Base-by-base conservation (phyloP, 768 basidiomycete species). In the Suillus bovinus region DNA sequence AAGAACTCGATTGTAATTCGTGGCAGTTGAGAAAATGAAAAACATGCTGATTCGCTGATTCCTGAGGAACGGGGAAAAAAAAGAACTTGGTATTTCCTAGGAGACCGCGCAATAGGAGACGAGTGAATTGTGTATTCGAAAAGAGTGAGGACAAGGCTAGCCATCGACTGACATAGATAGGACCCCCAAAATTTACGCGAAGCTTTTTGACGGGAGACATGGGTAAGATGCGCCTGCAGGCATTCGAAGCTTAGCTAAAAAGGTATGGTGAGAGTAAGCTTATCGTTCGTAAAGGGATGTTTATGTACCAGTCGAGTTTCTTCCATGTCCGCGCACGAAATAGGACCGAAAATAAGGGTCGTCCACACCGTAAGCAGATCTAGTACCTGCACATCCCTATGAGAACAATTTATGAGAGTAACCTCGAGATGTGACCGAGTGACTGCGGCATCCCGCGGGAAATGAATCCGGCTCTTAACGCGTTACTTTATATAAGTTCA, bases 161-260 rank as follows among this genome's bases (percentile, higher is more conserved):
- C 16, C 44, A 57, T 34, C 11, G 33, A 49, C 24, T 47, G 22
- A 34, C 27, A 36, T 29, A 17, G 61, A 50, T 50, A 58, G 39
- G 38, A 66, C 66, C 73, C 74, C 63, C 69, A 57, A 73, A 74
- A 70, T 67, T 73, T 74, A 74, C 39, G 68, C 71, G 72, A 72
- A 56, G 62, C 59, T 59, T 55, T n/a, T 68, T 64, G 72, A 73
- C 61, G 63, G 46, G 58, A 29, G 59, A 68, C 63, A 60, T 66
- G 60, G 60, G 49, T 59, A 65, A 56, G 58, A 60, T 53, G 36
- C 55, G 63, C 44, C 47, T 62, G 65, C 66, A 71, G 67, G 61
- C 66, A 69, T 65, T 36, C 33, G 65, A 66, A 66, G 65, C 34
- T 6, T n/a, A 31, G 50, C 64, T n/a, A 65, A 67, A 67, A 67